Percentiles rank a stretch among this genome's conserved stretches.
phyloP scores from a whole-genome alignment of 176 grass and related monocot genomes.

The Oryza coarctata region DNA sequence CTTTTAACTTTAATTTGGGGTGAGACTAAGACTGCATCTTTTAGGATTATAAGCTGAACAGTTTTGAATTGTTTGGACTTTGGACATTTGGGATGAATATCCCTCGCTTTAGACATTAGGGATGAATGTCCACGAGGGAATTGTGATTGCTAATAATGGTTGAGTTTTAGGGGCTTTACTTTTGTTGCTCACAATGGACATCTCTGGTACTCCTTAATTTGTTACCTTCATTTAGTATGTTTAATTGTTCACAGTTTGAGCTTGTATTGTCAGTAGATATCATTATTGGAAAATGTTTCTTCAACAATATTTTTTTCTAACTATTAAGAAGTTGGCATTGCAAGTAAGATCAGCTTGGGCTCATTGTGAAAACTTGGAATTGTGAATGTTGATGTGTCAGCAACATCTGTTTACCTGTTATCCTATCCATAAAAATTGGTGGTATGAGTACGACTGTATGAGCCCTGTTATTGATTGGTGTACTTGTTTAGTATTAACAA shows the following conservation, averaged over 20 bases:
- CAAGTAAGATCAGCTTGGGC: neutral
- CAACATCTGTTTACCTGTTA: neutral
- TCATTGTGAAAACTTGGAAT: neutral
- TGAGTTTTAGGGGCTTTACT: neutral
- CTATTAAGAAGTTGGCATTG: neutral
- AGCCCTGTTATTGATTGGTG: neutral
- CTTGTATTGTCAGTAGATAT: neutral
- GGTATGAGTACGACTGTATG: neutral
- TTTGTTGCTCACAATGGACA: neutral
- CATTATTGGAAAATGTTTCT: neutral
- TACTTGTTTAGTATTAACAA: neutral
- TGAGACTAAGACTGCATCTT: neutral
- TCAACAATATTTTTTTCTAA: neutral
- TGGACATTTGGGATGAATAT: neutral
- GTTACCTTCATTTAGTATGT: neutral
- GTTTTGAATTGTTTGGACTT: neutral
- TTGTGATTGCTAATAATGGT: neutral
- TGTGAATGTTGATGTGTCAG: neutral
- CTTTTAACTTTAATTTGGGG: neutral
- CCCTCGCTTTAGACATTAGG: neutral
- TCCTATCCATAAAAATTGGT: neutral
- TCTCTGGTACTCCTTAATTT: neutral
- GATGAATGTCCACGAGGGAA: neutral
- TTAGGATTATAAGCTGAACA: neutral
- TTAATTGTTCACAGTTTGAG: neutral